Conservation (phyloP, 305 asterid genomes). For the Fraxinus ornus region DNA sequence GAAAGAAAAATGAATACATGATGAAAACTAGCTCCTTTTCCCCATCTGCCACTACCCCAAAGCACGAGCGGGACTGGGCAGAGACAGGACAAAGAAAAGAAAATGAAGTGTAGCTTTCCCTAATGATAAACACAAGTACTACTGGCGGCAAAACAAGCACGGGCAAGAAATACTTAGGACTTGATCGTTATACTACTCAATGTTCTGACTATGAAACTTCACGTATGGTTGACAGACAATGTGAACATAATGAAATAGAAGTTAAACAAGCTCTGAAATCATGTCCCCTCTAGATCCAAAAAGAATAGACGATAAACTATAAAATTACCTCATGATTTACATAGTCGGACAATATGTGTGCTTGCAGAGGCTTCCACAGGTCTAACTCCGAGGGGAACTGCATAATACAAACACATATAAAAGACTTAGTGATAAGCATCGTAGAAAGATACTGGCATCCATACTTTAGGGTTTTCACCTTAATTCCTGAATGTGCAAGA, state of each 20-base stretch:
- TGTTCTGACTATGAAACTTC: constrained; percentile 15
- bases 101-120: not conserved
- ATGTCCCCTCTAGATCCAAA: constrained; percentile 23
- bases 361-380: constrained; percentile 79
- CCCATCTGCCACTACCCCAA: not conserved
- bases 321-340: constrained; percentile 78
- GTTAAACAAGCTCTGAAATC: constrained; percentile 12
- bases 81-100: constrained; percentile 1
- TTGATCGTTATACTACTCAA: not conserved
- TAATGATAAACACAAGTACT: constrained; percentile 18
- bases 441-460: constrained; percentile 27
- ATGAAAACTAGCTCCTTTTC: not conserved
- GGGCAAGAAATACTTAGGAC: constrained; percentile 1
- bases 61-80: not conserved
- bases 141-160: not conserved
- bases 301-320: constrained; percentile 10
- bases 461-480: constrained; percentile 53
- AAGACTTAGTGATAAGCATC: constrained; percentile 29
- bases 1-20: constrained; percentile 18
- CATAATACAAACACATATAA: constrained; percentile 34
- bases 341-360: constrained; percentile 79
- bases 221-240: not conserved
- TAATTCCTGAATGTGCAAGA: constrained; percentile 80
- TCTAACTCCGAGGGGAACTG: constrained; percentile 93
- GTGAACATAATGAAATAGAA: constrained; percentile 18